phyloP scores from a whole-genome alignment of 768 basidiomycete species.

The Russula ochroleuca region DNA sequence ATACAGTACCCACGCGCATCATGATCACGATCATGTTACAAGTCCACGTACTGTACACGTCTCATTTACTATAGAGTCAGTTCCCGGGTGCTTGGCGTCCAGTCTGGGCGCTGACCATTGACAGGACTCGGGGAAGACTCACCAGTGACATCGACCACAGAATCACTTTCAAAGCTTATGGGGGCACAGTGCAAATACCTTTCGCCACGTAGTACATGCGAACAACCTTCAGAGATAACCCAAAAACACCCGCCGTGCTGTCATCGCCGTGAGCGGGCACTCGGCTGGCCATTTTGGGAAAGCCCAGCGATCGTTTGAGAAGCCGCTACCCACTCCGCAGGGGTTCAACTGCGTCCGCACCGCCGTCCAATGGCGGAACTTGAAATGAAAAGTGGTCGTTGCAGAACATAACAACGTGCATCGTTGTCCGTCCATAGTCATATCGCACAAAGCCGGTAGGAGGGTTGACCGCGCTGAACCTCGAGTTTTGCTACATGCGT shows the following conservation, averaged over 20 bases:
- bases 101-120: background rate
- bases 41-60: background rate
- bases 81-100: conserved; percentile 16
- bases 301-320: conserved; percentile 2
- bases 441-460: background rate
- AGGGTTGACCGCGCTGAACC: background rate
- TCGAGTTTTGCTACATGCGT: background rate
- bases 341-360: background rate
- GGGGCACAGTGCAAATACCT: no score
- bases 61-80: background rate
- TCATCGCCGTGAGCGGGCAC: background rate
- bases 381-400: background rate
- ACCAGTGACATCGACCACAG: background rate
- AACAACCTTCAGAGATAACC: background rate
- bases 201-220: conserved; percentile 9
- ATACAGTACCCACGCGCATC: conserved; percentile 1
- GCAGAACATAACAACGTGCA: background rate
- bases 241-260: background rate
- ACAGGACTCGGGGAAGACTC: background rate
- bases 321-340: background rate
- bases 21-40: background rate
- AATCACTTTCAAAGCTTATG: background rate
- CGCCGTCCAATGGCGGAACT: background rate
- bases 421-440: background rate
- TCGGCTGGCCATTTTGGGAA: background rate